Percentiles rank a stretch among this genome's conserved stretches.
Conservation (phyloP, 371 early-diverging fungal genomes). For the Mycotypha africana region DNA sequence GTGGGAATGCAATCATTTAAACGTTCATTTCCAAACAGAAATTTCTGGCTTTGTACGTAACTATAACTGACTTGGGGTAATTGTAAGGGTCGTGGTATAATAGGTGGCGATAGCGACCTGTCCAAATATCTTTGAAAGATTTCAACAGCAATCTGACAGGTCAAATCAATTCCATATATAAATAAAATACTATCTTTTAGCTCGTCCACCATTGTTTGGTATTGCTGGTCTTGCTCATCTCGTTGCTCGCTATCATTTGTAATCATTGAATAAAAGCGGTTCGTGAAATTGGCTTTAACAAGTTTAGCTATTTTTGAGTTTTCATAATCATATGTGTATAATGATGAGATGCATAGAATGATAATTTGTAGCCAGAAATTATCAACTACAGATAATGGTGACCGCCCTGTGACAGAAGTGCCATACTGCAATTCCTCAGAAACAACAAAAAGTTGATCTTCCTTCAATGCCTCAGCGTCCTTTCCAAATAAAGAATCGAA, state of each 20-base stretch:
- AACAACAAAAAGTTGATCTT: no score
- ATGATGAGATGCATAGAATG: slow-evolving; percentile 42
- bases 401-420: background rate
- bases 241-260: no score
- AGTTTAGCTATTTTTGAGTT: slow-evolving; percentile 39
- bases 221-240: slow-evolving; percentile 1
- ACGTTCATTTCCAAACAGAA: slow-evolving; percentile 16
- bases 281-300: background rate
- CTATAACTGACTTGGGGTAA: slow-evolving; percentile 13
- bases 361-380: slow-evolving; percentile 51
- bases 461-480: background rate
- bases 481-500: slow-evolving; percentile 28
- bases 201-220: slow-evolving; percentile 8
- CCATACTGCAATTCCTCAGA: no score
- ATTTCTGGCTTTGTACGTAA: slow-evolving; percentile 7
- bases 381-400: slow-evolving; percentile 9
- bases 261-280: slow-evolving; percentile 4
- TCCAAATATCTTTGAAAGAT: slow-evolving; percentile 21
- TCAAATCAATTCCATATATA: slow-evolving; percentile 25
- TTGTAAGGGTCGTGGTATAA: slow-evolving; percentile 14
- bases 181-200: slow-evolving; percentile 26
- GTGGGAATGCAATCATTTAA: background rate
- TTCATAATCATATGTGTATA: slow-evolving; percentile 52
- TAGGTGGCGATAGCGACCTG: slow-evolving; percentile 1
- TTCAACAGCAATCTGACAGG: slow-evolving; percentile 31